Evolutionary conservation across 257 asterid species (phyloP).

Genomic region (Salvia hispanica): DNA sequence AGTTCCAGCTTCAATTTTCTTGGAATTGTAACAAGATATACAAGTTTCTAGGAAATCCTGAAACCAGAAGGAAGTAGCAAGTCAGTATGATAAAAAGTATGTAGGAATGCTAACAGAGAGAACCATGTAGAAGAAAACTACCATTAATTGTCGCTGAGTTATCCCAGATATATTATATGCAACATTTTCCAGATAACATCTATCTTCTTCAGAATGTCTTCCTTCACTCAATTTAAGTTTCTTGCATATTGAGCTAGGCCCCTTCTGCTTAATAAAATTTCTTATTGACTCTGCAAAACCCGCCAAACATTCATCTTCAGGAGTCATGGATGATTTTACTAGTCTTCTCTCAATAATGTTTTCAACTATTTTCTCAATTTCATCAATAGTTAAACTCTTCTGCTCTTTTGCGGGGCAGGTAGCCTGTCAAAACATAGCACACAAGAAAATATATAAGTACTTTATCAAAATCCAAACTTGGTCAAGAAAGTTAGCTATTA

Average conservation of each 20-base stretch:
- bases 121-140: conserved; percentile 34
- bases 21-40: conserved; percentile 74
- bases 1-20: conserved; percentile 81
- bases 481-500: conserved; percentile 19
- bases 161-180: conserved; percentile 68
- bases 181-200: conserved; percentile 44
- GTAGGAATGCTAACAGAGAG: neutral
- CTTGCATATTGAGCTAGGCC: conserved; percentile 37
- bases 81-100: neutral
- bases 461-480: conserved; percentile 12
- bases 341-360: conserved; percentile 50
- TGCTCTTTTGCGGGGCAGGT: conserved; percentile 80
- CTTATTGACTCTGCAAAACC: conserved; percentile 63
- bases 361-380: conserved; percentile 36
- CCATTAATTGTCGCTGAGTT: conserved; percentile 74
- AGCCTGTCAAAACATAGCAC: conserved; percentile 58
- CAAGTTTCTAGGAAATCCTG: conserved; percentile 83
- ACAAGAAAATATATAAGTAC: conserved; percentile 30
- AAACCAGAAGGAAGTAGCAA: neutral
- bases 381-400: conserved; percentile 53
- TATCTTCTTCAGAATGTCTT: conserved; percentile 42
- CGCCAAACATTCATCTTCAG: conserved; percentile 63
- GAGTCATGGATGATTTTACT: conserved; percentile 42
- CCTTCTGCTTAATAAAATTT: conserved; percentile 50
- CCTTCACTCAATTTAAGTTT: conserved; percentile 42